A percentile compares a stretch with the other conserved stretches of the same genome.
phyloP scores from a whole-genome alignment of 2,329 filamentous ascomycete species.

The Pestalotiopsis fici region DNA sequence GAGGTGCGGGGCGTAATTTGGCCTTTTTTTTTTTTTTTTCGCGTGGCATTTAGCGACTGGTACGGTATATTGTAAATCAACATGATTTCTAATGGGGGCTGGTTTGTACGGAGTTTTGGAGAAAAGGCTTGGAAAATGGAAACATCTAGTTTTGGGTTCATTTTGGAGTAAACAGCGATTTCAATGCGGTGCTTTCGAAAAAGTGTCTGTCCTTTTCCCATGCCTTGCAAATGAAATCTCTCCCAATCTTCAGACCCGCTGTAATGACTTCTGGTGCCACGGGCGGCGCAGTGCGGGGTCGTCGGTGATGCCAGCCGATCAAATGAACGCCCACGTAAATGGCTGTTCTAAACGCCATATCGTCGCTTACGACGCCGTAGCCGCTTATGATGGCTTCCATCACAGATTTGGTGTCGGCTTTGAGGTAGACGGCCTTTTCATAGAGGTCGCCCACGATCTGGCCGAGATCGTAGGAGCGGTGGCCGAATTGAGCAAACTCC shows the following conservation, averaged over 20 bases:
- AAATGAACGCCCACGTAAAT: slow-evolving; percentile 42
- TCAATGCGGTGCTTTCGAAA: not conserved
- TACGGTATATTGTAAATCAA: not conserved
- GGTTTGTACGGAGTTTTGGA: not conserved
- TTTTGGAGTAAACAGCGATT: not conserved
- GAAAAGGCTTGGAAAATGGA: not conserved
- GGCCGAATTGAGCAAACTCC: slow-evolving; percentile 39
- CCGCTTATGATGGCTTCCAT: slow-evolving; percentile 37
- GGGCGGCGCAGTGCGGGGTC: not conserved
- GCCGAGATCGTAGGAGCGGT: slow-evolving; percentile 38
- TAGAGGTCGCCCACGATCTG: slow-evolving; percentile 43
- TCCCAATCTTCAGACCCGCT: not conserved
- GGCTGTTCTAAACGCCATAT: slow-evolving; percentile 38
- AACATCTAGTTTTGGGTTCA: not conserved
- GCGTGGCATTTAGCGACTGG: not conserved
- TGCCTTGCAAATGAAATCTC: not conserved
- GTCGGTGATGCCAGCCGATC: slow-evolving; percentile 26
- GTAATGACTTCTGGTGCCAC: not conserved
- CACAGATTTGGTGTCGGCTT: slow-evolving; percentile 26
- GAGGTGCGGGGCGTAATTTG: too few species aligned
- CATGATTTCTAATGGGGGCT: not conserved
- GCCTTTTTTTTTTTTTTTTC: not conserved
- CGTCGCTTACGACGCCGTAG: slow-evolving; percentile 34
- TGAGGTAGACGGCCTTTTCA: slow-evolving; percentile 35
- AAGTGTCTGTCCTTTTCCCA: not conserved